phyloP scores from a whole-genome alignment of 2,329 filamentous ascomycete species.

The Calonectria fujianensis region DNA sequence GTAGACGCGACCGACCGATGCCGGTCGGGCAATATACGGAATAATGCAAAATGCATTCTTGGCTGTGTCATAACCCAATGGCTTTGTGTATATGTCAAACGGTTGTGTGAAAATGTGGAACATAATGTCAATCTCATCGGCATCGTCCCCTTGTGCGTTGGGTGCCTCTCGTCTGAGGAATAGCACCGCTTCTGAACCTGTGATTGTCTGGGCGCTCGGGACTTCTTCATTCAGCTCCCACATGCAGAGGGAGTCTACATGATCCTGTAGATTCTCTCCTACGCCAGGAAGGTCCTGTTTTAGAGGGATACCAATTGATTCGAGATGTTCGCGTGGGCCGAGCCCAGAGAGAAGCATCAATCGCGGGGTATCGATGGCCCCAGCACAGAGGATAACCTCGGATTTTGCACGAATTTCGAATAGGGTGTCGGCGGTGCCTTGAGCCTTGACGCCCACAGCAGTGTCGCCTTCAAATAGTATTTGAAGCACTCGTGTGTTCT shows the following conservation, averaged over 20 bases:
- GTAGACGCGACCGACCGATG: conserved; percentile 84
- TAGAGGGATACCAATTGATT: conserved; percentile 61
- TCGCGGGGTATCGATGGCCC: conserved; percentile 71
- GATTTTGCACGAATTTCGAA: conserved; percentile 50
- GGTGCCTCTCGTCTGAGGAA: conserved; percentile 68
- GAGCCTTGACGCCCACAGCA: conserved; percentile 75
- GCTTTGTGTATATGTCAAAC: conserved; percentile 83
- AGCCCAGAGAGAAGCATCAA: conserved; percentile 68
- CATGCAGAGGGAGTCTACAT: conserved; percentile 68
- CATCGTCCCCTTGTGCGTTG: conserved; percentile 76
- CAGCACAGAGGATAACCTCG: conserved; percentile 69
- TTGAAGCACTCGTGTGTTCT: conserved; percentile 86
- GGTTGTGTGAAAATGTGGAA: conserved; percentile 97
- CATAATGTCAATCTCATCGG: conserved; percentile 88
- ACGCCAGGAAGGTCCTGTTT: conserved; percentile 73
- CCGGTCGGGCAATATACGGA: conserved; percentile 88
- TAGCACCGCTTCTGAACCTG: conserved; percentile 86
- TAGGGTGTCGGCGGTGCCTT: background rate
- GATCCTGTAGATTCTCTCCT: conserved; percentile 74
- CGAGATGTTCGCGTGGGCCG: conserved; percentile 63
- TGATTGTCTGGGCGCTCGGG: conserved; percentile 78
- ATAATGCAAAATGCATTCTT: conserved; percentile 91
- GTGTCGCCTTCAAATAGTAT: conserved; percentile 79
- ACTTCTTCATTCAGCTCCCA: conserved; percentile 81
- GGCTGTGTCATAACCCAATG: conserved; percentile 79